phyloP scores from a whole-genome alignment of 2,329 filamentous ascomycete species.

The Sarocladium strictum region DNA sequence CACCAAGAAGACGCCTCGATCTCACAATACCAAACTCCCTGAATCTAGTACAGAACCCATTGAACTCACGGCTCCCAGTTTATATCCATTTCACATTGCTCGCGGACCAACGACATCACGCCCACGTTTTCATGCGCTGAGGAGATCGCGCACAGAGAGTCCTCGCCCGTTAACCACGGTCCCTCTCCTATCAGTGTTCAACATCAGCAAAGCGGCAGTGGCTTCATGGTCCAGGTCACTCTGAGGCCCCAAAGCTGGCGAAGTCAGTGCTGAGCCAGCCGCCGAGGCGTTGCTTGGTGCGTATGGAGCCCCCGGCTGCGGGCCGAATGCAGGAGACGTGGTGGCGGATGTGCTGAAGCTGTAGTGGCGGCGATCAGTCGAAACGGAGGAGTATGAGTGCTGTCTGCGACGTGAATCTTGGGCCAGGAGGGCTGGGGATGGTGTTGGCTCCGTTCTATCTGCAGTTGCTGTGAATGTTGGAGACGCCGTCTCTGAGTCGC shows the following conservation, averaged over 20 bases:
- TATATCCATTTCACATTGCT: too few species aligned
- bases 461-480: conserved; percentile 34
- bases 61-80: not conserved
- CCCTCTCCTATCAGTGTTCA: conserved; percentile 69
- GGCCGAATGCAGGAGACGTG: conserved; percentile 54
- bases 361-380: conserved; percentile 44
- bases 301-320: conserved; percentile 30
- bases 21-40: too few species aligned
- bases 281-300: conserved; percentile 28
- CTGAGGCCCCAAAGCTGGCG: conserved; percentile 50
- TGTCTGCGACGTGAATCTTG: conserved; percentile 40
- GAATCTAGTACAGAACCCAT: too few species aligned
- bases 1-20: too few species aligned
- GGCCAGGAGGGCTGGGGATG: conserved; percentile 45
- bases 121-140: conserved; percentile 50
- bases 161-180: conserved; percentile 30
- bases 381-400: conserved; percentile 49
- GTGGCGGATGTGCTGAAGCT: conserved; percentile 40
- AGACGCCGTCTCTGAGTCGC: conserved; percentile 43
- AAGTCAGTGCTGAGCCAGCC: conserved; percentile 48
- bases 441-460: conserved; percentile 33
- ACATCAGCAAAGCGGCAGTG: conserved; percentile 80
- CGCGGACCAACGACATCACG: too few species aligned
- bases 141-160: conserved; percentile 48
- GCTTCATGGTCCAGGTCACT: conserved; percentile 67